phyloP scores from a whole-genome alignment of 2,329 filamentous ascomycete species.

The Pseudocercospora ulei region DNA sequence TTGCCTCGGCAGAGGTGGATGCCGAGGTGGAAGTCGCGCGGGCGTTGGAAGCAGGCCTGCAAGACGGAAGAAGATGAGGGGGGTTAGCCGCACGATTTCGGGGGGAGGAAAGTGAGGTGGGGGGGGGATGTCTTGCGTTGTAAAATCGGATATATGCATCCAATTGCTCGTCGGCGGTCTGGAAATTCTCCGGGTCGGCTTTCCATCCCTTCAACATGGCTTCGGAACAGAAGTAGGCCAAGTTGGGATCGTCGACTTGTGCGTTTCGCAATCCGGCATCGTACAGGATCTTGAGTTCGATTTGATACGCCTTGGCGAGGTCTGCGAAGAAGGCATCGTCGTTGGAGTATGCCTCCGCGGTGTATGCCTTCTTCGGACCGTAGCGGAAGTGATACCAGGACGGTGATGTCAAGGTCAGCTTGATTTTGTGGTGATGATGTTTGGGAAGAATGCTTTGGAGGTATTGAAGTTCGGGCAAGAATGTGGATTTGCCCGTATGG shows the following conservation, averaged over 20 bases:
- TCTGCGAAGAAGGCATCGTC: conserved; percentile 44
- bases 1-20: conserved; percentile 8
- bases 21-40: conserved; percentile 54
- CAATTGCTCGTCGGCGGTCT: conserved; percentile 59
- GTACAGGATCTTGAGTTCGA: conserved; percentile 41
- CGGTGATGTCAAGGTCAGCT: conserved; percentile 32
- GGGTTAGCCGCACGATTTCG: no score
- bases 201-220: conserved; percentile 63
- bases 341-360: conserved; percentile 39
- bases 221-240: conserved; percentile 59
- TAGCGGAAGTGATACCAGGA: conserved; percentile 55
- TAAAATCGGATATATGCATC: conserved; percentile 68
- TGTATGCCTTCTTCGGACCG: conserved; percentile 44
- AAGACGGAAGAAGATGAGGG: conserved; percentile 3
- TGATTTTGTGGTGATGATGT: conserved; percentile 55
- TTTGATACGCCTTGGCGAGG: conserved; percentile 41
- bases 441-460: conserved; percentile 51
- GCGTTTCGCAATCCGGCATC: conserved; percentile 41
- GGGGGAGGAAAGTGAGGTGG: no score
- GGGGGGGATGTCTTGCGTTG: conserved; percentile 47
- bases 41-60: conserved; percentile 45
- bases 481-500: conserved; percentile 47
- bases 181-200: conserved; percentile 56
- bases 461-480: conserved; percentile 51
- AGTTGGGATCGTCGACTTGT: conserved; percentile 44